Conservation (phyloP, 106 monocot species). For the Dendrobium officinale region DNA sequence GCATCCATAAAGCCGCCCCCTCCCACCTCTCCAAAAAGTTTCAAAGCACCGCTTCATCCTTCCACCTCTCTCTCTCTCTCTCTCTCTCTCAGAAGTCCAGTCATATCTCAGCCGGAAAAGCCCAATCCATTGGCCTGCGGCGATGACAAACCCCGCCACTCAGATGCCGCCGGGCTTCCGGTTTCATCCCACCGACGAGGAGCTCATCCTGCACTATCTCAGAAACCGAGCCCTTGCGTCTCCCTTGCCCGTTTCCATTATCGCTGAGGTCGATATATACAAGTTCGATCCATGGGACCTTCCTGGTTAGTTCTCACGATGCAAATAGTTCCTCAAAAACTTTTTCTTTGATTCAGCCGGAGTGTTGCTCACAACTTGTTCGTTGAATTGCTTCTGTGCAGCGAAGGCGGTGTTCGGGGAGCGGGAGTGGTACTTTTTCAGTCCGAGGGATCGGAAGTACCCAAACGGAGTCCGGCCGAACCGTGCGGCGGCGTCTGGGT, state of each 20-base stretch:
- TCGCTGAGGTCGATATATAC: constrained; percentile 60
- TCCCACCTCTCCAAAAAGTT: constrained; percentile 28
- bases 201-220: constrained; percentile 55
- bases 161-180: constrained; percentile 56
- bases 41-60: constrained; percentile 9
- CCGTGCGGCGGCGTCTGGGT: constrained; percentile 28
- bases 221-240: constrained; percentile 14
- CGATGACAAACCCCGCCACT: constrained; percentile 36
- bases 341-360: neutral
- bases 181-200: constrained; percentile 66
- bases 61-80: neutral
- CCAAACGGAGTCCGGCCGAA: constrained; percentile 51
- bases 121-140: neutral
- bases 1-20: constrained; percentile 29
- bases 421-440: constrained; percentile 64
- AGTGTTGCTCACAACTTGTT: no score
- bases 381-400: constrained; percentile 5
- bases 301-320: constrained; percentile 20
- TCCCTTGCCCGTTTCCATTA: constrained; percentile 36
- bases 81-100: neutral
- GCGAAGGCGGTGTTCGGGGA: constrained; percentile 46
- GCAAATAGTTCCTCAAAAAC: neutral
- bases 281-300: constrained; percentile 54
- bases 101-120: no score
- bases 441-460: constrained; percentile 33